Conservation (phyloP, 805 yeast genomes). For the Sungouiozyma intestinalis region DNA sequence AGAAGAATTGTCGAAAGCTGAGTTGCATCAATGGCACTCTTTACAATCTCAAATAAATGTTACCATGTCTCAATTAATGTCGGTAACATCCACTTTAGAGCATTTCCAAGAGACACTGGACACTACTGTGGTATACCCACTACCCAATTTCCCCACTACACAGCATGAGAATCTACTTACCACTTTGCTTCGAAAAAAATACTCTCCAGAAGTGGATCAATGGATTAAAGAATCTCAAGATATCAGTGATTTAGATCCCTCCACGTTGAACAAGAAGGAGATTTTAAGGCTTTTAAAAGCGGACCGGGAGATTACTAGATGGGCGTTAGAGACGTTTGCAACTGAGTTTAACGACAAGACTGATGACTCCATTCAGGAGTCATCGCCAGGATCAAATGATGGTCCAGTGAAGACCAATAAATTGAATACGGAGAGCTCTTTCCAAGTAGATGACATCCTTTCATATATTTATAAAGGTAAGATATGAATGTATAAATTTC, state of each 20-base stretch:
- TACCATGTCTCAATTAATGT: conserved; percentile 67
- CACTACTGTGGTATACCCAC: conserved; percentile 70
- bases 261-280: conserved; percentile 18
- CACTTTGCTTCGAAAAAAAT: conserved; percentile 77
- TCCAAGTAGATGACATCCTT: conserved; percentile 32
- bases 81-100: conserved; percentile 62
- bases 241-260: conserved; percentile 22
- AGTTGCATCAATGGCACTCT: conserved; percentile 41
- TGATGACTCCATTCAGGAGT: not conserved
- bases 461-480: conserved; percentile 38
- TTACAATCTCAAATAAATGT: conserved; percentile 80
- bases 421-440: conserved; percentile 13
- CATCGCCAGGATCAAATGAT: not conserved
- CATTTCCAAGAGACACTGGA: conserved; percentile 48
- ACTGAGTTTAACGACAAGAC: conserved; percentile 45
- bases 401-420: not conserved
- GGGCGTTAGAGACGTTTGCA: conserved; percentile 52
- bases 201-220: conserved; percentile 78
- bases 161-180: conserved; percentile 76
- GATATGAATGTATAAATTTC: too few relatives aligned
- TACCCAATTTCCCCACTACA: conserved; percentile 74
- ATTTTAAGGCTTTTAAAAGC: conserved; percentile 21
- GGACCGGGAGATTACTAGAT: conserved; percentile 60
- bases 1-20: conserved; percentile 39
- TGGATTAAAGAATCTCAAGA: conserved; percentile 55